Evolutionary conservation across 2,329 filamentous ascomycete genomes (phyloP).

Genomic region (Rhynchosporium agropyri): DNA sequence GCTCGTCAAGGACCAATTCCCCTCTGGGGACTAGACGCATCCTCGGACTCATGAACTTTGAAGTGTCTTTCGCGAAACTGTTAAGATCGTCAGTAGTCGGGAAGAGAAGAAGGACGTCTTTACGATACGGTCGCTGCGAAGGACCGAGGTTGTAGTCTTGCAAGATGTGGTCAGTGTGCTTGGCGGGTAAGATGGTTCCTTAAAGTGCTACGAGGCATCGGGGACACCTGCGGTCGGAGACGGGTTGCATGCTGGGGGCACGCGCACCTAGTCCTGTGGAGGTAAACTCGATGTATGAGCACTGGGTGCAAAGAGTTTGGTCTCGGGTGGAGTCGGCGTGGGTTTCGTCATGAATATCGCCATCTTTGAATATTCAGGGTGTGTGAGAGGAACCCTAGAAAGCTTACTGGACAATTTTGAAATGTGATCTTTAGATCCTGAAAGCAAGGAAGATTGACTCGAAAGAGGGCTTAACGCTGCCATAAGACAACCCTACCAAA

Average conservation of each 20-base stretch:
- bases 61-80: too few species aligned
- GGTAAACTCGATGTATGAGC: constrained; percentile 1
- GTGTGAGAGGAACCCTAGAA: too few species aligned
- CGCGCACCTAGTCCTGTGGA: background rate
- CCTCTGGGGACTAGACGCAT: too few species aligned
- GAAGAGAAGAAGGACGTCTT: too few species aligned
- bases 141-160: background rate
- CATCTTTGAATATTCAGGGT: too few species aligned
- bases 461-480: background rate
- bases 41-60: too few species aligned
- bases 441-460: too few species aligned
- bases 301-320: background rate
- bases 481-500: background rate
- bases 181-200: background rate
- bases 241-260: background rate
- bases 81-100: too few species aligned
- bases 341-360: background rate
- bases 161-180: background rate
- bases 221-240: background rate
- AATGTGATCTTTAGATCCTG: too few species aligned
- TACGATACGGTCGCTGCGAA: background rate
- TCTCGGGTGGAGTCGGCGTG: background rate
- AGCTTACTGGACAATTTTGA: too few species aligned
- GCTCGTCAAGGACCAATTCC: too few species aligned
- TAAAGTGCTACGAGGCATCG: background rate